A percentile compares a stretch with the other conserved stretches of the same genome.
These are phyloP conservation scores for Apiospora phragmitis DNA, from an alignment of 2,329 filamentous ascomycete genomes.

Conservation along the genomic window DNA sequence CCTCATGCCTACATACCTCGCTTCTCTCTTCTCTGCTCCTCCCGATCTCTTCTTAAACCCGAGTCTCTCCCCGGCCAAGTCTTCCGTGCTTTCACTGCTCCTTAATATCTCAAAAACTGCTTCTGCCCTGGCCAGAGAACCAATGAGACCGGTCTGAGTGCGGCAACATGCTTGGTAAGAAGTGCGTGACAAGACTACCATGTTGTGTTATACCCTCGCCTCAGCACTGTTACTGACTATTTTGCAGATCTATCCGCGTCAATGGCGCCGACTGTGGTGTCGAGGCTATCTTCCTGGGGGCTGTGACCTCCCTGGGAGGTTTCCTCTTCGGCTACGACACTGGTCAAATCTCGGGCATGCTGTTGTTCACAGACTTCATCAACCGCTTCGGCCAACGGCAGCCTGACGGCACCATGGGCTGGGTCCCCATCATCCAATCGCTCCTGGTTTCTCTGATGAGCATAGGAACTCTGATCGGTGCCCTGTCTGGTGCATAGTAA, in stretches of 20 bases:
- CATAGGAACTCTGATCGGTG: slow-evolving; percentile 56
- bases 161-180: slow-evolving; percentile 11
- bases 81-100: background rate
- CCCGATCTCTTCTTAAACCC: background rate
- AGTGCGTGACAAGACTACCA: background rate
- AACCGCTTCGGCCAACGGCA: slow-evolving; percentile 53
- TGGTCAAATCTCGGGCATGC: slow-evolving; percentile 56
- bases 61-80: background rate
- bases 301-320: slow-evolving; percentile 58
- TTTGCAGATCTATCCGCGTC: slow-evolving; percentile 39
- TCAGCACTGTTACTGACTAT: background rate
- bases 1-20: background rate
- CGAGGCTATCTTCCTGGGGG: slow-evolving; percentile 45
- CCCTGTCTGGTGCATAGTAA: slow-evolving; percentile 49
- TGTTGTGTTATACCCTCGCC: background rate
- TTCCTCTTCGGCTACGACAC: slow-evolving; percentile 67
- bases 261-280: slow-evolving; percentile 44
- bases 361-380: slow-evolving; percentile 54
- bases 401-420: slow-evolving; percentile 39
- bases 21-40: background rate
- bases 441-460: slow-evolving; percentile 58
- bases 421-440: slow-evolving; percentile 44
- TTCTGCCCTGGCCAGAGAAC: background rate
- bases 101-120: background rate
- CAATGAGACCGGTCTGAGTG: slow-evolving; percentile 1